Percentiles rank a stretch among this genome's conserved stretches.
These are phyloP conservation scores for Fraxinus baroniana DNA, from an alignment of 305 asterid species.

Conservation along the genomic window DNA sequence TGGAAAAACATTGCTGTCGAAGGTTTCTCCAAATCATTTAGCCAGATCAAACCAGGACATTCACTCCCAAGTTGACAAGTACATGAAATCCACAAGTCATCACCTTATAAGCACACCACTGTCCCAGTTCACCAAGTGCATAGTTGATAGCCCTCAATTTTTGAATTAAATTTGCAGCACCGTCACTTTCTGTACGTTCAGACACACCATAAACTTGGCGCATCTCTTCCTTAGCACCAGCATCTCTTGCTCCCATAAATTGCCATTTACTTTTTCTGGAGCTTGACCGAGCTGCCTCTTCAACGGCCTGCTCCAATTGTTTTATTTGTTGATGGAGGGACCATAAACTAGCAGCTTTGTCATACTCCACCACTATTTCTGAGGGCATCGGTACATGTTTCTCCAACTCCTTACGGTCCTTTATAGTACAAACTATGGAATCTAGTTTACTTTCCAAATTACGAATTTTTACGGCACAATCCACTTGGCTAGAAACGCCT, in stretches of 20 bases:
- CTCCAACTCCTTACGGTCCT: conserved; percentile 93
- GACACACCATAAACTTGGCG: conserved; percentile 98
- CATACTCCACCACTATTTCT: conserved; percentile 93
- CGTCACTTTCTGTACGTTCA: conserved; percentile 98
- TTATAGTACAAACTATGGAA: conserved; percentile 86
- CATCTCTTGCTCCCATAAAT: conserved; percentile 99
- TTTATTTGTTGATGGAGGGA: conserved; percentile 95
- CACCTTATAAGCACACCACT: conserved; percentile 99
- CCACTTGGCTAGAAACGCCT: conserved; percentile 99
- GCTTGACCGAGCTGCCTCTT: conserved; percentile 93
- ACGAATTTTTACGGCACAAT: conserved; percentile 93
- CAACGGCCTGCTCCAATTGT: conserved; percentile 90
- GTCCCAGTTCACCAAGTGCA: conserved; percentile 98
- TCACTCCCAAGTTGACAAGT: conserved; percentile 4
- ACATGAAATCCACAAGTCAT: conserved; percentile 16
- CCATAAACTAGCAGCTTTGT: conserved; percentile 93
- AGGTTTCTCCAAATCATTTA: not conserved
- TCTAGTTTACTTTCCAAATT: conserved; percentile 93
- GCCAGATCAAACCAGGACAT: conserved; percentile 13
- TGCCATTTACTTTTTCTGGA: conserved; percentile 98
- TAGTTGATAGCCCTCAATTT: conserved; percentile 96
- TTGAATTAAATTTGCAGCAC: conserved; percentile 95
- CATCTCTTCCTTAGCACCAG: conserved; percentile 92
- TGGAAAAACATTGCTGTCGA: conserved; percentile 15
- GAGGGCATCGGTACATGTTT: conserved; percentile 98